A percentile compares a stretch with the other conserved stretches of the same genome.
phyloP scores from a whole-genome alignment of 768 basidiomycete genomes.

The Lactarius pseudohatsudake region DNA sequence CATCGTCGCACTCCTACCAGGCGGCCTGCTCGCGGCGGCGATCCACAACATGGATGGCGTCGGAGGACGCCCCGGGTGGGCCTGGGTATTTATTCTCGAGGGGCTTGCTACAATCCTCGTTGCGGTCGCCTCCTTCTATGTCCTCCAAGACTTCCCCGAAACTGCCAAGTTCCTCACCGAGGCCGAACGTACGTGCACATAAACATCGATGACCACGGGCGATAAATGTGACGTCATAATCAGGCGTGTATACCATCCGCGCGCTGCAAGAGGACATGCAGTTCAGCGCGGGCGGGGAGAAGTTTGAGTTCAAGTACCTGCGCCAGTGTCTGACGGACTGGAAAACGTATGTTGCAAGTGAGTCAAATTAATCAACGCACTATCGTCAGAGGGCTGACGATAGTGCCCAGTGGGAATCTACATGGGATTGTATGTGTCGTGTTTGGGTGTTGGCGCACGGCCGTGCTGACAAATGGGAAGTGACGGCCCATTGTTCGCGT shows the following conservation, averaged over 20 bases:
- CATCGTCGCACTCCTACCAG: constrained; percentile 34
- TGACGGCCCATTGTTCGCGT: constrained; percentile 53
- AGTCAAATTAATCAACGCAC: constrained; percentile 30
- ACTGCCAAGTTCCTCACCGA: constrained; percentile 68
- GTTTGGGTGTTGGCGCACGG: constrained; percentile 1
- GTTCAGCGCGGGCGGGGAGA: constrained; percentile 61
- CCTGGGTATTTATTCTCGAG: constrained; percentile 75
- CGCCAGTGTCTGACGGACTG: constrained; percentile 63
- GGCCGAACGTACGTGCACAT: constrained; percentile 49
- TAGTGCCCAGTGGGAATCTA: constrained; percentile 57
- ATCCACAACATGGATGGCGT: constrained; percentile 72
- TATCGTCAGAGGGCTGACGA: not conserved
- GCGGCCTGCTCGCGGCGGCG: constrained; percentile 63
- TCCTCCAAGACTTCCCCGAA: constrained; percentile 79
- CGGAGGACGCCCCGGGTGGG: constrained; percentile 61
- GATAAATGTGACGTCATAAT: not conserved
- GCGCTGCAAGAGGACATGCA: constrained; percentile 65
- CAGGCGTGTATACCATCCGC: constrained; percentile 62
- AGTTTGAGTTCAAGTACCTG: constrained; percentile 54
- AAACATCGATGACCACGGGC: not conserved
- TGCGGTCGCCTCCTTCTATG: constrained; percentile 62
- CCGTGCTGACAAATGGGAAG: constrained; percentile 33
- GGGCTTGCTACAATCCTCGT: constrained; percentile 66
- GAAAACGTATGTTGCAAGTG: constrained; percentile 74
- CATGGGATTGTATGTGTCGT: constrained; percentile 60